Evolutionary conservation across 2,329 filamentous ascomycete genomes (phyloP), one percentile per base, ranked within the genome.

Genomic region (Pleurostoma richardsiae): DNA sequence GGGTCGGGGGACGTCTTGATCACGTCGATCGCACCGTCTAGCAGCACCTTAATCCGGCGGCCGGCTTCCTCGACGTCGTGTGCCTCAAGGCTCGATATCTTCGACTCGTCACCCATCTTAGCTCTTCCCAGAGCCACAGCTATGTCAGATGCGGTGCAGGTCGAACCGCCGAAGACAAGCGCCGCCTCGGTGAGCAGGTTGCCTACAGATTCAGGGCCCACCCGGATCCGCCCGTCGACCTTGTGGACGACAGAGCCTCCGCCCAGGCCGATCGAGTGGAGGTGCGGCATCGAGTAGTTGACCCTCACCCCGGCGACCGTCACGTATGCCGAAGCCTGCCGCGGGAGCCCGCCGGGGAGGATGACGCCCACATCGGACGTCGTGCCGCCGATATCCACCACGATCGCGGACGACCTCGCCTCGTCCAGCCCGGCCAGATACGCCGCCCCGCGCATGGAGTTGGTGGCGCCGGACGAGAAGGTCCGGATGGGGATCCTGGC

Each of bases 311-410:
- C 72, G 4, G 66, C 70, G 2, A 77, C 62, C 36, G 69, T 63
- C 10, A 66, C 68, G 47, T 69, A 73, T 3, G 70, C 69, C 11
- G 70, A 65, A 36, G 71, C 69, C 52, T 72, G 68, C 36, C 71
- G 66, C 1, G 74, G 74, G 27, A 76, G 68, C 0, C 74, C 73
- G 31, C 64, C 75, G 3, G 73, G 43, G 62, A 77, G 10, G 4
- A 80, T 52, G 0, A 76, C 55, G 4, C 76, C 74, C 5, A 75
- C 70, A 47, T 80, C 75, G 0, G 73, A 69, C 0, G 76, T 80
- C 0, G 76, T 80, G 10, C 76, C 76, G 4, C 76, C 76, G 26
- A 80, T 69, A 54, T 79, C 76, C 4, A 78, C 68, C 0, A 80
- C 74, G 44, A 76, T 67, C 50, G 49, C 45, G 28, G 48, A 41